Evolutionary conservation across 2,329 filamentous ascomycete genomes (phyloP), one percentile per base, ranked within the genome.

Genomic region (Pseudodiploospora longispora): DNA sequence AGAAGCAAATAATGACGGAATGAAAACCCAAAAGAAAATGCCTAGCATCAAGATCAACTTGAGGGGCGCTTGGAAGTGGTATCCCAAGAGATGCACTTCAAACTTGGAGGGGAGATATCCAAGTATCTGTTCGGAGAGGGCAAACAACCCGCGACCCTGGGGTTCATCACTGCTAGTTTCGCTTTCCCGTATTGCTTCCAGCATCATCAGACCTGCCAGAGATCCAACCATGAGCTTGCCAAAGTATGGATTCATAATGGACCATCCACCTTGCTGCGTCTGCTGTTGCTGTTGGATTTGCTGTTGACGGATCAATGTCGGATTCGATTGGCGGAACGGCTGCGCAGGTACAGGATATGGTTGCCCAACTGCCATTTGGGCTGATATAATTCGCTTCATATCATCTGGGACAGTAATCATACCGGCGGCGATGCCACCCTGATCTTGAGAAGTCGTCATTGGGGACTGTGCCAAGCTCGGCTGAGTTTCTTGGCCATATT

Each of bases 161-260:
- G 81, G 72, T 1, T 73, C 73, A 41, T 85, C 81, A 38, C 73
- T 76, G 55, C 79, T 76, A 59, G 79, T 65, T 64, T 88, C 78
- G 53, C 82, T 68, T 59, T 85, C 77, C 32, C 75, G 74, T 44
- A 90, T 72, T 1, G 87, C 88, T 65, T 96, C 89, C 53, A 95
- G 68, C 31, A 96, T 76, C 90, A 97, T 95, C 12, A 97, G 71
- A 10, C 88, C 89, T 27, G 90, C 91, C 47, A 97, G 76, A 12
- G 90, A 91, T 36, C 91, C 91, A 5, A 96, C 82, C 87, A 96
- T 93, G 52, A 96, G 74, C 66, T 94, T 95, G 41, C 78, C 78
- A 46, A 78, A 74, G 49, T 80, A 82, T 1, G 75, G 75, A 9
- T 64, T 69, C 5, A 69, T 64, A 47, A 70, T 72, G 41, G 69